Evolutionary conservation across 176 grass and related monocot genomes (phyloP).

Genomic region (Eragrostis curvula): DNA sequence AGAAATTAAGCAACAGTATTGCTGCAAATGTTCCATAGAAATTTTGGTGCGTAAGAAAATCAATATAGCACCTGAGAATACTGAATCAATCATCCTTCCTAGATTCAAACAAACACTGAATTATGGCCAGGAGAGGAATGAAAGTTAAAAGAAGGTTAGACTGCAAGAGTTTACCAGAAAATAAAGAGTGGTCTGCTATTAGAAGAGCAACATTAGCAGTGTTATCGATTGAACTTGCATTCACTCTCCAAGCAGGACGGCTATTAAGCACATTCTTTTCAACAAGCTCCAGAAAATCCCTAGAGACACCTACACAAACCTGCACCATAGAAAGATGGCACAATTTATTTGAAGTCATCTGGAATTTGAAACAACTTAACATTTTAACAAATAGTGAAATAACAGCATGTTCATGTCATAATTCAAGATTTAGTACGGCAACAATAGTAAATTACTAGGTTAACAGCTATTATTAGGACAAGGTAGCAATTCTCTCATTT

Average conservation of each 20-base stretch:
- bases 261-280: conserved; percentile 56
- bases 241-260: conserved; percentile 75
- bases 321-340: conserved; percentile 34
- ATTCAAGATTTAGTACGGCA: background rate
- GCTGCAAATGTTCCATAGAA: conserved; percentile 18
- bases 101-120: conserved; percentile 7
- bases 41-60: background rate
- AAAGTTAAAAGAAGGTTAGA: conserved; percentile 3
- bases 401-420: background rate
- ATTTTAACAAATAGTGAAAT: background rate
- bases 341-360: conserved; percentile 14
- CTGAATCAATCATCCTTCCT: background rate
- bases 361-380: background rate
- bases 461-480: background rate
- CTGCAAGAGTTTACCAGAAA: conserved; percentile 59
- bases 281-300: conserved; percentile 76
- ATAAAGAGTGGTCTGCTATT: conserved; percentile 84
- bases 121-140: conserved; percentile 2
- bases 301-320: conserved; percentile 64
- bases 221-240: conserved; percentile 69
- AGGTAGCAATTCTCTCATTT: background rate
- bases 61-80: background rate
- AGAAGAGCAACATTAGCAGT: conserved; percentile 68
- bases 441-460: background rate
- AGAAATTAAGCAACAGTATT: background rate